A percentile compares a stretch with the other conserved stretches of the same genome.
Evolutionary conservation across 768 basidiomycete species (phyloP).

Genomic region (Suillus occidentalis): DNA sequence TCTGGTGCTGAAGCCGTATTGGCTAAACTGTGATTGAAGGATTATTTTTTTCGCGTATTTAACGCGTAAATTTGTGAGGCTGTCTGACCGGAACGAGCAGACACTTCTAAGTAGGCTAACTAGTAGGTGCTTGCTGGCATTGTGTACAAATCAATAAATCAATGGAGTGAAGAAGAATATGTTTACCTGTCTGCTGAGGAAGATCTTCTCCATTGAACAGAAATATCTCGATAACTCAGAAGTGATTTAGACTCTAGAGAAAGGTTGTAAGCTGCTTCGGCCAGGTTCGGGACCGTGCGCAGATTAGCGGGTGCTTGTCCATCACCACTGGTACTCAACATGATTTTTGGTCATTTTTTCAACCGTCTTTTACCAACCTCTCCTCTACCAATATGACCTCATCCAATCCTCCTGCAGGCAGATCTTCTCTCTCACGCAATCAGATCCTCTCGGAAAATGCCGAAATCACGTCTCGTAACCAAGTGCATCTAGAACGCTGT

Average conservation of each 20-base stretch:
- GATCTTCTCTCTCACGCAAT: no score
- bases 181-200: background rate
- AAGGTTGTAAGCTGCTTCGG: background rate
- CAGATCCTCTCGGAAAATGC: no score
- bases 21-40: conserved; percentile 37
- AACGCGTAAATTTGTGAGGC: background rate
- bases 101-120: background rate
- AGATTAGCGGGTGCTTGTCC: conserved; percentile 18
- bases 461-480: no score
- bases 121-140: background rate
- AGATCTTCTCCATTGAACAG: background rate
- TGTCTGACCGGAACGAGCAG: background rate
- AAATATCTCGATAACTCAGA: background rate
- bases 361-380: no score
- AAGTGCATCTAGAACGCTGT: no score
- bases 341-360: no score
- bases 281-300: conserved; percentile 19
- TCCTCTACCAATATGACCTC: no score
- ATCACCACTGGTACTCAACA: no score
- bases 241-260: background rate
- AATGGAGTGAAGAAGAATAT: background rate
- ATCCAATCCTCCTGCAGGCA: no score
- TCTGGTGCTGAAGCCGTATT: conserved; percentile 62
- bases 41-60: background rate
- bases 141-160: background rate